These are phyloP conservation scores for Juncus inflexus DNA, from an alignment of 176 grass and related monocot species.

Conservation along the genomic window DNA sequence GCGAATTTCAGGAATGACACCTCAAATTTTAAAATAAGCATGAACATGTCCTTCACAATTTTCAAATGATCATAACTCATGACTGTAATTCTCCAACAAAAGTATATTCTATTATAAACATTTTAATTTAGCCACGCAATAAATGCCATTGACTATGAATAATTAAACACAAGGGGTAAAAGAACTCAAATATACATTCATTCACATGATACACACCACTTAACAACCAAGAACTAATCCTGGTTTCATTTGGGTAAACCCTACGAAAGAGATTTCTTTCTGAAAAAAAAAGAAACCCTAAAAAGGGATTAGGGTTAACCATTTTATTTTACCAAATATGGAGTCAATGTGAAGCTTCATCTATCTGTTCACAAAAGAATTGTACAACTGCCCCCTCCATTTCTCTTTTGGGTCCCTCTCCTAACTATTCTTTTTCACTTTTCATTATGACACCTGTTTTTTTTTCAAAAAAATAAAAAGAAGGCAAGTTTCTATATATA, in stretches of 20 bases:
- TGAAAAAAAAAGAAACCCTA: background rate
- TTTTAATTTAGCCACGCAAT: background rate
- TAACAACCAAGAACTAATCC: background rate
- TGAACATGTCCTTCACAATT: too few relatives aligned
- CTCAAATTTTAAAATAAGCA: too few relatives aligned
- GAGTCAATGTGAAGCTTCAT: constrained; percentile 2
- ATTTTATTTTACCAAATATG: background rate
- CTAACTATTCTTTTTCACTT: background rate
- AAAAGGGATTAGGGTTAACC: constrained; percentile 3
- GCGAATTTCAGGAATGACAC: too few relatives aligned
- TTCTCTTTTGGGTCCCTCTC: background rate
- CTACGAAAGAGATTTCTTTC: constrained; percentile 5
- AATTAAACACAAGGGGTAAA: background rate
- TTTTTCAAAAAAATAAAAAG: too few relatives aligned
- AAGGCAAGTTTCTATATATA: too few relatives aligned
- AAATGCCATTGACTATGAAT: constrained; percentile 14
- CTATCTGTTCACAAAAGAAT: constrained; percentile 7
- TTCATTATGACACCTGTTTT: too few relatives aligned
- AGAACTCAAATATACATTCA: constrained; percentile 14
- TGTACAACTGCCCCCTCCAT: constrained; percentile 5
- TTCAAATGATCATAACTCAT: too few relatives aligned
- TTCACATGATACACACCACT: constrained; percentile 20
- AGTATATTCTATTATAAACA: too few relatives aligned
- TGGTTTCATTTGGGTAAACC: constrained; percentile 14
- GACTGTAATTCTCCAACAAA: too few relatives aligned